phyloP scores from a whole-genome alignment of 306 rosid species.

The Gynostemma pentaphyllum region DNA sequence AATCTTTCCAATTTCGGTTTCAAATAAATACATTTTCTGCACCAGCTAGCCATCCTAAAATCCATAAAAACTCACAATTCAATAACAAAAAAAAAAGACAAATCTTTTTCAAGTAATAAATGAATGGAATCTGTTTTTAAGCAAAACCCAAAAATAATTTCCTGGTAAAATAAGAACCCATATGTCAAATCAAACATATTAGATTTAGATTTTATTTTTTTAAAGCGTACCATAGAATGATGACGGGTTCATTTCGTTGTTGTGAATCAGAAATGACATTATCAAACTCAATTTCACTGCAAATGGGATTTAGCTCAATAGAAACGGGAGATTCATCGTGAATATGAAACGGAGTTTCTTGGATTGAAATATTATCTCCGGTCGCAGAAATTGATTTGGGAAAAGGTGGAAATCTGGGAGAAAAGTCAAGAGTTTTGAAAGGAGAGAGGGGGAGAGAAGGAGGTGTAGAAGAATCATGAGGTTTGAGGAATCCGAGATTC shows the following conservation, averaged over 20 bases:
- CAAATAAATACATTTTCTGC: constrained; percentile 83
- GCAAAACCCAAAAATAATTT: no score
- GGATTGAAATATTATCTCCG: not conserved
- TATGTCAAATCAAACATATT: not conserved
- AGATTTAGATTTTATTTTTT: not conserved
- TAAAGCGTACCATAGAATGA: constrained; percentile 34
- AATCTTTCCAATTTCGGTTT: constrained; percentile 76
- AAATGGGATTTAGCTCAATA: constrained; percentile 28
- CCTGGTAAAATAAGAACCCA: not conserved
- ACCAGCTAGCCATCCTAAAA: constrained; percentile 85
- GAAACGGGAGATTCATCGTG: constrained; percentile 41
- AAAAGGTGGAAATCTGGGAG: not conserved
- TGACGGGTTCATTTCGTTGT: constrained; percentile 20
- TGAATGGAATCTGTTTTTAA: no score
- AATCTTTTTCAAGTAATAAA: no score
- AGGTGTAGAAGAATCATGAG: not conserved
- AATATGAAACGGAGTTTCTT: constrained; percentile 26
- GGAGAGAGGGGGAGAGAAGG: not conserved
- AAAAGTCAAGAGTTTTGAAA: constrained; percentile 1
- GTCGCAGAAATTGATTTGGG: constrained; percentile 11
- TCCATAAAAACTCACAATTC: constrained; percentile 18
- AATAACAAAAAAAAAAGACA: constrained; percentile 9
- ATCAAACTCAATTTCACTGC: constrained; percentile 37
- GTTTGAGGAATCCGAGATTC: constrained; percentile 3
- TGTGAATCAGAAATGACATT: constrained; percentile 28